These are phyloP conservation scores for Kokia cookei DNA, from an alignment of 441 rosid genomes.

Conservation along the genomic window DNA sequence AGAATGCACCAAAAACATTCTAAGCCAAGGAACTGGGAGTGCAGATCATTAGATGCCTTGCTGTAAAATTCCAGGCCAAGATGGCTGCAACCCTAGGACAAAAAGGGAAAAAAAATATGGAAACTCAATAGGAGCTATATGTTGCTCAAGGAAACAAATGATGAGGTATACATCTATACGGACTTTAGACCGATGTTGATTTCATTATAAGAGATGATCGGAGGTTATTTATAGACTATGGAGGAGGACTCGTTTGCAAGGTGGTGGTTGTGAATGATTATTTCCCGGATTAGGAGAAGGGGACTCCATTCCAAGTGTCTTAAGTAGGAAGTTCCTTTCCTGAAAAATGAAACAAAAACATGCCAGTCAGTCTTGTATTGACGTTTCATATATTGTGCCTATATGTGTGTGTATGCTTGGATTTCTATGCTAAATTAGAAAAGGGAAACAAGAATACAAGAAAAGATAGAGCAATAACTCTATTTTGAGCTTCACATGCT, in stretches of 20 bases:
- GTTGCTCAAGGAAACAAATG: conserved; percentile 20
- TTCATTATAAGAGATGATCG: conserved; percentile 25
- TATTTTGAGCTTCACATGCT: not conserved
- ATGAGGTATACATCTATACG: not conserved
- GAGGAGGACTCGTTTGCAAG: conserved; percentile 96
- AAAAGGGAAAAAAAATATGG: conserved; percentile 15
- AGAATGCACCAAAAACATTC: conserved; percentile 76
- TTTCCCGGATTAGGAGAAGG: conserved; percentile 49
- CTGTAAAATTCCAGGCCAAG: conserved; percentile 64
- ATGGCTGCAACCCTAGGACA: conserved; percentile 57
- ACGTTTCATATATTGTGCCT: conserved; percentile 1
- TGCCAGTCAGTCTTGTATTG: conserved; percentile 12
- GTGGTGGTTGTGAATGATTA: conserved; percentile 71
- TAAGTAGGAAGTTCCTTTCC: conserved; percentile 92
- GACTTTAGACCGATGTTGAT: conserved; percentile 17
- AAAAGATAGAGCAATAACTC: not conserved
- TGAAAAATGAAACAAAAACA: conserved; percentile 27
- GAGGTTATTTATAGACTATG: conserved; percentile 61
- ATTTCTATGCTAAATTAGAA: not conserved
- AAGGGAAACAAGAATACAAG: not conserved
- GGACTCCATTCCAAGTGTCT: conserved; percentile 91
- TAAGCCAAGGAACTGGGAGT: conserved; percentile 38
- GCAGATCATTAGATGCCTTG: conserved; percentile 74
- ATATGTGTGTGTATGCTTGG: not conserved
- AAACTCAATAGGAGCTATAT: conserved; percentile 18